Evolutionary conservation across 805 yeast genomes (phyloP).

Genomic region (Maudiozyma pseudohumilis): DNA sequence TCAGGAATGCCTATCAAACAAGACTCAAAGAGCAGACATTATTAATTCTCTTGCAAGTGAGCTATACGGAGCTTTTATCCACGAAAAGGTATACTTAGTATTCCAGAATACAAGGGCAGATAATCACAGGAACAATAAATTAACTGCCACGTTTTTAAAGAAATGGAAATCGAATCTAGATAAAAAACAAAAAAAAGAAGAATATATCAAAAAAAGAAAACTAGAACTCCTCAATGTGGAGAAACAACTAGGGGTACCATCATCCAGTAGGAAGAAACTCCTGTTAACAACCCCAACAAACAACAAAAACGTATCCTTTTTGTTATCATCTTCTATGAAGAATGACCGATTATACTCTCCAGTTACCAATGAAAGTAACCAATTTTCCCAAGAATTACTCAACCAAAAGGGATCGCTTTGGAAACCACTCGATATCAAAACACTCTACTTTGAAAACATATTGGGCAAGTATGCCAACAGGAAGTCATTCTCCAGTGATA

Average conservation of each 20-base stretch:
- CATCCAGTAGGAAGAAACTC: slow-evolving; percentile 16
- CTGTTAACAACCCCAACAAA: slow-evolving; percentile 15
- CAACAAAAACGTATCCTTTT: slow-evolving; percentile 12
- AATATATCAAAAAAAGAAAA: slow-evolving; percentile 27
- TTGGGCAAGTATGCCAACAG: slow-evolving; percentile 3
- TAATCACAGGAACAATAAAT: slow-evolving; percentile 22
- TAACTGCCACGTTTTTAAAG: slow-evolving; percentile 28
- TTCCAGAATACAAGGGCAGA: slow-evolving; percentile 39
- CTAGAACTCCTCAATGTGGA: slow-evolving; percentile 33
- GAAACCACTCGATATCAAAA: slow-evolving; percentile 37
- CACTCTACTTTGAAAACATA: slow-evolving; percentile 26
- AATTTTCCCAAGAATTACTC: slow-evolving; percentile 25
- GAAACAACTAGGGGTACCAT: slow-evolving; percentile 30
- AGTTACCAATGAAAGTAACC: slow-evolving; percentile 22
- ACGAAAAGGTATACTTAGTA: slow-evolving; percentile 42
- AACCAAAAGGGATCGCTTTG: slow-evolving; percentile 34
- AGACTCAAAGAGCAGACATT: slow-evolving; percentile 6
- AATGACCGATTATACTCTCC: slow-evolving; percentile 16
- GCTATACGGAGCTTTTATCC: slow-evolving; percentile 49
- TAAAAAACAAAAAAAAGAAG: slow-evolving; percentile 30
- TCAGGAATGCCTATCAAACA: slow-evolving; percentile 8
- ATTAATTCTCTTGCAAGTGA: slow-evolving; percentile 39
- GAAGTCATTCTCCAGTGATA: slow-evolving; percentile 6
- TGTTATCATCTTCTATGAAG: slow-evolving; percentile 14
- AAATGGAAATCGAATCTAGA: slow-evolving; percentile 29